Percentiles rank a stretch among this genome's conserved stretches.
These are phyloP conservation scores for Mrakia gelida DNA, from an alignment of 768 basidiomycete species.

Conservation along the genomic window DNA sequence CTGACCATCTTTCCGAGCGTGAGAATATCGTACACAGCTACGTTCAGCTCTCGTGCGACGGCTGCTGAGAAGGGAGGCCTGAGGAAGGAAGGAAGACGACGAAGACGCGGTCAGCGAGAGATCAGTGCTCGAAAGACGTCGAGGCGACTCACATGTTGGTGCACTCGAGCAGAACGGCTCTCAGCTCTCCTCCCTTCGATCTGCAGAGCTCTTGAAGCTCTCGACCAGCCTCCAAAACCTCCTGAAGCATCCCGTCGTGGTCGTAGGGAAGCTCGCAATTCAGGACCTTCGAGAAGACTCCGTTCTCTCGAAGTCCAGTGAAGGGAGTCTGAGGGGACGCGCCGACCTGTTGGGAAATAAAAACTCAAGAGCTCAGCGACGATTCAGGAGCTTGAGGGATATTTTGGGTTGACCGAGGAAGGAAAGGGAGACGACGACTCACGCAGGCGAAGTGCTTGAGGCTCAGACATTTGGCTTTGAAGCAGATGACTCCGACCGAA, in stretches of 20 bases:
- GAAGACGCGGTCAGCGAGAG: not conserved
- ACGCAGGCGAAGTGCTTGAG: conserved; percentile 36
- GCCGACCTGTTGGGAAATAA: not conserved
- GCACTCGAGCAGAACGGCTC: conserved; percentile 37
- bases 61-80: conserved; percentile 15
- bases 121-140: not conserved
- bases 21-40: conserved; percentile 13
- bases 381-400: too few relatives aligned
- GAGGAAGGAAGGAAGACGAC: not conserved
- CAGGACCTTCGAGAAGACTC: conserved; percentile 36
- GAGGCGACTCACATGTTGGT: conserved; percentile 34
- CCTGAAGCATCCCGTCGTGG: conserved; percentile 36
- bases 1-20: conserved; percentile 10
- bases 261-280: conserved; percentile 34
- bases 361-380: not conserved
- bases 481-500: conserved; percentile 37
- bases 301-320: conserved; percentile 33
- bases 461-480: conserved; percentile 34
- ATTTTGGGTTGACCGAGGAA: not conserved
- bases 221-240: conserved; percentile 34
- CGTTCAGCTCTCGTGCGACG: conserved; percentile 12
- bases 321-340: conserved; percentile 31
- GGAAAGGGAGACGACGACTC: conserved; percentile 22
- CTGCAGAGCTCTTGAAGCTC: conserved; percentile 10
- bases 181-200: conserved; percentile 31